Base-by-base conservation (phyloP, 1,139 yeast genomes). In the Saccharomyces hybrid region DNA sequence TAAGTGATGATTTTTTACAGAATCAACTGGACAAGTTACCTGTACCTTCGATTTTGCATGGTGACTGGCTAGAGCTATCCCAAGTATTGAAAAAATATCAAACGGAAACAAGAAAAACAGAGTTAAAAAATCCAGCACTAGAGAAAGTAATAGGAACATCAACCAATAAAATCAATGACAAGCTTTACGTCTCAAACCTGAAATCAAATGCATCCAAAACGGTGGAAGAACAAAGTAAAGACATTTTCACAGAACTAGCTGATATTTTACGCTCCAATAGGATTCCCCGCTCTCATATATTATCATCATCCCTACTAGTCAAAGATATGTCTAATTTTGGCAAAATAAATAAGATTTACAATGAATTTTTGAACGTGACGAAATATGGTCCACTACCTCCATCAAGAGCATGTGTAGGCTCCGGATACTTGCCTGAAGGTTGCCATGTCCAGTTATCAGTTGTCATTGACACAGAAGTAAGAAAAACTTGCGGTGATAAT, bases 381-480 rank as follows among this genome's bases (percentile, higher is more conserved):
- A 58, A 58, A 27, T 55, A 61, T 51, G 72, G 75, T 2, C 81
- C 84, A 6, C 76, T 80, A 25, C 98, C 98, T 1, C 98, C 99
- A 0, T 82, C 98, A 0, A 78, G 99, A 59, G 82, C 88, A 0
- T 91, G 98, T 68, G 80, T 93, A 11, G 85, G 85, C 55, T 80
- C 95, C 0, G 59, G 64, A 0, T 64, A 84, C 2, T 74, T 84
- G 1, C 56, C 57, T 1, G 53, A 60, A 0, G 66, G 68, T 0
- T 56, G 56, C 27, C 64, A 70, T 5, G 66, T 85, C 1, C 86
- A 82, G 60, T 65, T 90, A 11, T 86, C 95, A 0, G 82, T 87
- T 34, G 72, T 77, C 4, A 76, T 77, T 1, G 68, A 79, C 42
- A 46, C 20, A 2, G 20, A 16, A 16, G 20, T 25, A n/a, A 32